phyloP scores from a whole-genome alignment of 2,329 filamentous ascomycete species.

The Fusarium virguliforme region DNA sequence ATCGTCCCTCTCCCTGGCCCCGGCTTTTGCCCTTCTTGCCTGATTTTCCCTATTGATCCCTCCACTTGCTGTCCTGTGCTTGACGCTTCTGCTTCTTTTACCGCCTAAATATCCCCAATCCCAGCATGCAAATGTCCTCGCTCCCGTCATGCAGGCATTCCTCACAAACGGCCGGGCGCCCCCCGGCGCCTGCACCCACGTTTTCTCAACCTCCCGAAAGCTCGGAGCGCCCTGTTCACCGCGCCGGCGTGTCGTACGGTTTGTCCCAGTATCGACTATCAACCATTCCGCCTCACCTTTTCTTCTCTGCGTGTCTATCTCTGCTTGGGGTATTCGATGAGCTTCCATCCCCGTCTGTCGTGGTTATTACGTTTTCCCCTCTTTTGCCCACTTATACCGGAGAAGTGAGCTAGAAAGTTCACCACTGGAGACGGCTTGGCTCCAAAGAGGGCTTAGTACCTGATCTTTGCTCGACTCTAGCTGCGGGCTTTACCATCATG shows the following conservation, averaged over 20 bases:
- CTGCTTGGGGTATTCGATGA: conserved; percentile 30
- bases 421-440: conserved; percentile 37
- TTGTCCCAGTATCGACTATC: conserved; percentile 9
- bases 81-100: conserved; percentile 14
- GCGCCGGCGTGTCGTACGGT: conserved; percentile 37
- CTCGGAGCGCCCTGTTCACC: conserved; percentile 39
- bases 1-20: conserved; percentile 15
- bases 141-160: conserved; percentile 15
- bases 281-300: conserved; percentile 10
- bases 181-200: conserved; percentile 29
- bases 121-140: conserved; percentile 13
- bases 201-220: conserved; percentile 19
- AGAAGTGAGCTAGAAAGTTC: conserved; percentile 44
- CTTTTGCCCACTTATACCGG: conserved; percentile 42
- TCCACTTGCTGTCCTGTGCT: conserved; percentile 13
- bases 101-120: conserved; percentile 24
- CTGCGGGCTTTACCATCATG: conserved; percentile 44
- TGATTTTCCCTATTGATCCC: conserved; percentile 16
- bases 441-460: conserved; percentile 36
- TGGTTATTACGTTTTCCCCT: conserved; percentile 30
- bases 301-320: neutral
- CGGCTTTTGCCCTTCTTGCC: conserved; percentile 23
- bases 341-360: conserved; percentile 30
- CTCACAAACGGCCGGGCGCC: conserved; percentile 22
- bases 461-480: conserved; percentile 43